Evolutionary conservation across 2,329 filamentous ascomycete genomes (phyloP).

Genomic region (Aspergillus sp.): DNA sequence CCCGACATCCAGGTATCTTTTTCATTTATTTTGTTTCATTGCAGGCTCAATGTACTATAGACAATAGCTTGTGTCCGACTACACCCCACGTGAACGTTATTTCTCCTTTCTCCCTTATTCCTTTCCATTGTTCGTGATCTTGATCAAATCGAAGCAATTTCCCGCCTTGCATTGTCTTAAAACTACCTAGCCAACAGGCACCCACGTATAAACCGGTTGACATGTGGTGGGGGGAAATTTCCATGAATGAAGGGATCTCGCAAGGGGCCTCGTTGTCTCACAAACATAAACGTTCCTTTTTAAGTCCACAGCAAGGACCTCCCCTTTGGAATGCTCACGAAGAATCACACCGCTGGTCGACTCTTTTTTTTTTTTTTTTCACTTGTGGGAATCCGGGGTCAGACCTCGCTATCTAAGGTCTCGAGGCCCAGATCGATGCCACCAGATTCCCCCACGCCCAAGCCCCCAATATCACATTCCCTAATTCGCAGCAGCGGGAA

Average conservation of each 20-base stretch:
- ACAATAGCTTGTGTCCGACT: conserved; percentile 13
- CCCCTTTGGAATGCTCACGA: background rate
- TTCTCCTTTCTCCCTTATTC: background rate
- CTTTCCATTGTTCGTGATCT: background rate
- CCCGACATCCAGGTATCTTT: conserved; percentile 18
- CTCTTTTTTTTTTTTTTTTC: background rate
- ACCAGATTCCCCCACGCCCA: background rate
- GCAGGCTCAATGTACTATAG: conserved; percentile 29
- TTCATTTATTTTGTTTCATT: conserved; percentile 12
- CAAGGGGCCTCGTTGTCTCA: background rate
- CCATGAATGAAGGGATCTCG: background rate
- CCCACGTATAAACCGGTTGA: background rate
- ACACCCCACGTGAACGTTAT: conserved; percentile 13
- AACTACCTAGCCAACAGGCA: background rate
- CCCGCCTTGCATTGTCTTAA: background rate
- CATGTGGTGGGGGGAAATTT: background rate
- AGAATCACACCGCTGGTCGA: background rate
- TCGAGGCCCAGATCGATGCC: background rate
- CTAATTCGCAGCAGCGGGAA: background rate
- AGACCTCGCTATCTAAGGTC: background rate
- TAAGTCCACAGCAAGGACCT: conserved; percentile 8
- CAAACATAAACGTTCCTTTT: conserved; percentile 4
- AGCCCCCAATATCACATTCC: background rate
- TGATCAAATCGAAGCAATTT: background rate
- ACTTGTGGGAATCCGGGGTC: background rate